Conservation (phyloP, 257 asterid species). For the Capsicum rhomboideum region DNA sequence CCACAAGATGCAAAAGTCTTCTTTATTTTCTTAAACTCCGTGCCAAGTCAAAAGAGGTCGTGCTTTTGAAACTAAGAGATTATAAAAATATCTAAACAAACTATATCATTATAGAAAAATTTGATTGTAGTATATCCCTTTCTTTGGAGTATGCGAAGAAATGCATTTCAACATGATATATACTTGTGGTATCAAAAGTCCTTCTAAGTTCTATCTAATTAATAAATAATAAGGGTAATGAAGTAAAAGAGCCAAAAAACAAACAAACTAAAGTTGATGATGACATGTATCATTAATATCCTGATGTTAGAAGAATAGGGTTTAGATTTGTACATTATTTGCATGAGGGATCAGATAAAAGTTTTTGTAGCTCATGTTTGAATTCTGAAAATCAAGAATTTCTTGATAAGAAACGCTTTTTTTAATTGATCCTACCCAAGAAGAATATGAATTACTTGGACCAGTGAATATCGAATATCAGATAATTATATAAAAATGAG, state of each 20-base stretch:
- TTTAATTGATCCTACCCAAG: background rate
- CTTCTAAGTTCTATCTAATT: too few relatives aligned
- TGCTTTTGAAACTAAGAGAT: too few relatives aligned
- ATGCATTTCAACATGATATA: too few relatives aligned
- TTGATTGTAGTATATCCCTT: background rate
- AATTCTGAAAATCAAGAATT: background rate
- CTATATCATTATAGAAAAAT: background rate
- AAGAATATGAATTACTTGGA: background rate
- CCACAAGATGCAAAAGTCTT: too few relatives aligned
- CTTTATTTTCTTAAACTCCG: too few relatives aligned
- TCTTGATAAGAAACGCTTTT: background rate
- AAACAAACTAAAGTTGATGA: background rate
- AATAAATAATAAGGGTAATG: background rate
- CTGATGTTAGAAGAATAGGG: background rate
- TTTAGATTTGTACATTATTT: background rate
- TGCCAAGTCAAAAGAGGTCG: too few relatives aligned
- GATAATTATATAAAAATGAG: conserved; percentile 4
- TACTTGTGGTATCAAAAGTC: background rate
- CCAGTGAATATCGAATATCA: background rate
- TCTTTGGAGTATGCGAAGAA: background rate
- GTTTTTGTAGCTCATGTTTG: background rate
- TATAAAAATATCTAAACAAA: background rate
- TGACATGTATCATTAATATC: background rate
- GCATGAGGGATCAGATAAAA: background rate
- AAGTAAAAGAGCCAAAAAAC: background rate